phyloP scores from a whole-genome alignment of 345 rosid species.

The Draba incana region DNA sequence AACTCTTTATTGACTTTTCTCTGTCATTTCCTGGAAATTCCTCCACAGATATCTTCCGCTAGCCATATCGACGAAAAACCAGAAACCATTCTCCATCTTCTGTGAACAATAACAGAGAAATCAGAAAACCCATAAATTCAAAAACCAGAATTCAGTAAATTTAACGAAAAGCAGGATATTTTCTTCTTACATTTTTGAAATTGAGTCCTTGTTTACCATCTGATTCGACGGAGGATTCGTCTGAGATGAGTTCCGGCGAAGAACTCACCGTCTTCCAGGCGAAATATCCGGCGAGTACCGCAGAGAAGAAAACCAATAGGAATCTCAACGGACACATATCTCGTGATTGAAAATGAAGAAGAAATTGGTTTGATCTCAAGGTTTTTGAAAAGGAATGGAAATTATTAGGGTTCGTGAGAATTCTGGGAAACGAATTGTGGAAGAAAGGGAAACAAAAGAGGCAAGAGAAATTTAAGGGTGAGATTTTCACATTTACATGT shows the following conservation, averaged over 20 bases:
- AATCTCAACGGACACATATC: slow-evolving; percentile 86
- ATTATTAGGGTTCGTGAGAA: slow-evolving; percentile 25
- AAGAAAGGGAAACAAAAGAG: slow-evolving; percentile 13
- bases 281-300: slow-evolving; percentile 74
- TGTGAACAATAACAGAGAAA: slow-evolving; percentile 40
- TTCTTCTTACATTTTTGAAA: slow-evolving; percentile 54
- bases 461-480: background rate
- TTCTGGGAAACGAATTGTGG: background rate
- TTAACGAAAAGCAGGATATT: background rate
- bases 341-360: background rate
- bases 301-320: slow-evolving; percentile 88
- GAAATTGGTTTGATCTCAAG: slow-evolving; percentile 23
- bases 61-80: slow-evolving; percentile 90
- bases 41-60: slow-evolving; percentile 89
- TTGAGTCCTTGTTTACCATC: slow-evolving; percentile 51
- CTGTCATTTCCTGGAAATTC: slow-evolving; percentile 60
- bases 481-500: background rate
- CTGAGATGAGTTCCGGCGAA: slow-evolving; percentile 49
- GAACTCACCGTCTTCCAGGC: slow-evolving; percentile 85
- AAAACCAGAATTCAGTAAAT: slow-evolving; percentile 2
- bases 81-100: slow-evolving; percentile 68
- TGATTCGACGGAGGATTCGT: slow-evolving; percentile 46
- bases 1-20: slow-evolving; percentile 31
- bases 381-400: background rate
- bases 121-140: background rate